These are phyloP conservation scores for Lactarius sp. DNA, from an alignment of 768 basidiomycete species.

Conservation along the genomic window DNA sequence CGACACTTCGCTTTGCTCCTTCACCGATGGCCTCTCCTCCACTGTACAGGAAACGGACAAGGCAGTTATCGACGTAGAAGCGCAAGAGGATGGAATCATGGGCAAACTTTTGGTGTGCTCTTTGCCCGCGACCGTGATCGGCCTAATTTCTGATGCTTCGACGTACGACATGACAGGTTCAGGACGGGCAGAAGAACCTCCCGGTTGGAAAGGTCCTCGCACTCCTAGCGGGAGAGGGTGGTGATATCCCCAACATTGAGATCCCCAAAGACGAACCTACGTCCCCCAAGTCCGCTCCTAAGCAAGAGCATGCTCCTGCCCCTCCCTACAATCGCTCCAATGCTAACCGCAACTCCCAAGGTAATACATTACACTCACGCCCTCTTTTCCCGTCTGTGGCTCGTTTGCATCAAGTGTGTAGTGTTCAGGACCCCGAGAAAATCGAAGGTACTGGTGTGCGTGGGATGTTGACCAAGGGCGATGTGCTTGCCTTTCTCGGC, in stretches of 20 bases:
- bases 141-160: not conserved
- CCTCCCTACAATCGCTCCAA: conserved; percentile 29
- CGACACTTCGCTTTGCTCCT: not conserved
- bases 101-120: conserved; percentile 77
- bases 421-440: conserved; percentile 50
- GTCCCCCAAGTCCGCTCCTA: conserved; percentile 15
- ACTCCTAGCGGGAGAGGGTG: conserved; percentile 91
- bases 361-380: conserved; percentile 46
- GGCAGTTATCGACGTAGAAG: conserved; percentile 97
- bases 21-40: not conserved
- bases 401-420: conserved; percentile 66
- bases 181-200: conserved; percentile 79
- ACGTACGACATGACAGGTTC: conserved; percentile 40
- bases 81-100: conserved; percentile 92
- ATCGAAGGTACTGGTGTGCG: conserved; percentile 87
- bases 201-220: conserved; percentile 88
- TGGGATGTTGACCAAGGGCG: conserved; percentile 96
- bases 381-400: conserved; percentile 84
- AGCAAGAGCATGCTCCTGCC: conserved; percentile 30
- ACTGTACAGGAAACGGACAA: conserved; percentile 82
- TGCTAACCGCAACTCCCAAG: conserved; percentile 30
- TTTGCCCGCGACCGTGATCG: not conserved
- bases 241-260: conserved; percentile 85
- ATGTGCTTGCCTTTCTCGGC: conserved; percentile 83
- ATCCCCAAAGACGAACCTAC: conserved; percentile 42